phyloP scores from a whole-genome alignment of 2,329 filamentous ascomycete genomes.

The Diplocarpon mali region DNA sequence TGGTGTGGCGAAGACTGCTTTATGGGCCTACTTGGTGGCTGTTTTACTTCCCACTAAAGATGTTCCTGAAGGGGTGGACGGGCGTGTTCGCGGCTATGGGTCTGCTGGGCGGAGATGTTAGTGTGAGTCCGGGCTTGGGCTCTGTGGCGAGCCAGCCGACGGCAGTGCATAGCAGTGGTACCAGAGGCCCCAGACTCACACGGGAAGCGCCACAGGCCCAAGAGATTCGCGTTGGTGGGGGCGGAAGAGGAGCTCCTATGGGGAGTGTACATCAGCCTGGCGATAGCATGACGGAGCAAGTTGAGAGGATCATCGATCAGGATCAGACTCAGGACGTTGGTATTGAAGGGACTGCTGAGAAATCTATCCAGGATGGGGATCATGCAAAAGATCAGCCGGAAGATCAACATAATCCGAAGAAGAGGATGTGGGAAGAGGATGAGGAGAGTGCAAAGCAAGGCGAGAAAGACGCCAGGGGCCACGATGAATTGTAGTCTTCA shows the following conservation, averaged over 20 bases:
- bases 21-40: slow-evolving; percentile 91
- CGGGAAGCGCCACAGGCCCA: slow-evolving; percentile 24
- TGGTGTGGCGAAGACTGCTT: slow-evolving; percentile 71
- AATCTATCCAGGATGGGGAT: slow-evolving; percentile 21
- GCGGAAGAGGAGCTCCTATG: slow-evolving; percentile 22
- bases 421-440: slow-evolving; percentile 49
- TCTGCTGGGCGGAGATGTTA: slow-evolving; percentile 19
- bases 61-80: slow-evolving; percentile 49
- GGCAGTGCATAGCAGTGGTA: slow-evolving; percentile 16
- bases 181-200: slow-evolving; percentile 9
- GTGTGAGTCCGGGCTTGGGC: slow-evolving; percentile 16
- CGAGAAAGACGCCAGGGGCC: slow-evolving; percentile 10
- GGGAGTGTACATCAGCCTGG: slow-evolving; percentile 10
- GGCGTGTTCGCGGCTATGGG: slow-evolving; percentile 44
- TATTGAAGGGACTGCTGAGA: slow-evolving; percentile 26
- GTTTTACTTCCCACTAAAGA: slow-evolving; percentile 67
- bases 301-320: slow-evolving; percentile 43
- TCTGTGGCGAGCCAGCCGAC: slow-evolving; percentile 6
- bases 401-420: slow-evolving; percentile 41
- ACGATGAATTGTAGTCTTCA: slow-evolving; percentile 24
- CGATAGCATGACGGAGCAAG: slow-evolving; percentile 37
- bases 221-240: slow-evolving; percentile 38
- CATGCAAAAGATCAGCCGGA: slow-evolving; percentile 23
- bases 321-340: slow-evolving; percentile 24
- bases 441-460: slow-evolving; percentile 27